Conservation (phyloP, 1,284 basidiomycete species). For the Mycena sp. region DNA sequence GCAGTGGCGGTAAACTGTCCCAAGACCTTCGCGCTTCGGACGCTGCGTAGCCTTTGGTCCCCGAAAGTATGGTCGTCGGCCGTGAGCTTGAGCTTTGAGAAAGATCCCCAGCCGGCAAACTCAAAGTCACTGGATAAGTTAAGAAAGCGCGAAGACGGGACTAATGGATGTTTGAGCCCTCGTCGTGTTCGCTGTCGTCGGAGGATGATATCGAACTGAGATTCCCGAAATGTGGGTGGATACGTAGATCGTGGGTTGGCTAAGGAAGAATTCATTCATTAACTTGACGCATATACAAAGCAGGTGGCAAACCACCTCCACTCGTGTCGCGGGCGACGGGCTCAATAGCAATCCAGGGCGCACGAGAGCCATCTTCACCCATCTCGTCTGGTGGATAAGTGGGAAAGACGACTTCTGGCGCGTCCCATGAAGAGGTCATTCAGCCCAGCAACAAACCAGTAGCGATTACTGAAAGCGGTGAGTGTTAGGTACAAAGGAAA, state of each 20-base stretch:
- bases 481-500: no score
- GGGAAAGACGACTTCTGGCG: background rate
- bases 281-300: background rate
- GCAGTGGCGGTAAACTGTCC: slow-evolving; percentile 69
- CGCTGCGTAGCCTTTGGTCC: slow-evolving; percentile 44
- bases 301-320: background rate
- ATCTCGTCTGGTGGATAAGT: slow-evolving; percentile 15
- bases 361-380: background rate
- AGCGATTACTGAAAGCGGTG: no score
- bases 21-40: slow-evolving; percentile 50
- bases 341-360: slow-evolving; percentile 34
- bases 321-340: slow-evolving; percentile 20
- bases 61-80: slow-evolving; percentile 48
- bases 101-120: slow-evolving; percentile 74
- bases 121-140: slow-evolving; percentile 73
- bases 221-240: slow-evolving; percentile 56
- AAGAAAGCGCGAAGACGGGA: slow-evolving; percentile 62
- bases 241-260: background rate
- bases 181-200: slow-evolving; percentile 65
- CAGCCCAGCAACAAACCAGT: no score
- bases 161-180: slow-evolving; percentile 49
- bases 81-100: slow-evolving; percentile 54
- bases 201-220: slow-evolving; percentile 63
- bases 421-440: no score
- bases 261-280: background rate